phyloP scores from a whole-genome alignment of 129 eudicot genomes.

The Rutidosis leptorrhynchoides region DNA sequence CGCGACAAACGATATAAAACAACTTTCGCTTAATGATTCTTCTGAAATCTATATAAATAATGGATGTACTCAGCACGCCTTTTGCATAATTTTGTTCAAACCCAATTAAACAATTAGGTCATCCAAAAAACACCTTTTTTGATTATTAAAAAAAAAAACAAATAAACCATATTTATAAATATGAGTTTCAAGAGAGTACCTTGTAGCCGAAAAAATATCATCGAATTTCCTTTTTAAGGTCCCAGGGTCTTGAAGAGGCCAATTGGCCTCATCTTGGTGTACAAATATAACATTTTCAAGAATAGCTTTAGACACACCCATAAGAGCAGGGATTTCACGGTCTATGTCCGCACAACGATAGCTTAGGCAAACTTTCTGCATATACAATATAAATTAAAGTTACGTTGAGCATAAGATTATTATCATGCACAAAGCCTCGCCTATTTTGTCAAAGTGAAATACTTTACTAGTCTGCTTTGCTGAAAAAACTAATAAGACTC shows the following conservation, averaged over 20 bases:
- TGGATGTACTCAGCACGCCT: not conserved
- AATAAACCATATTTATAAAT: not conserved
- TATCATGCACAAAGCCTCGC: slow-evolving; percentile 4
- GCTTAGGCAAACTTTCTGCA: slow-evolving; percentile 97
- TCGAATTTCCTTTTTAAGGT: slow-evolving; percentile 94
- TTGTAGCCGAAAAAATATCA: slow-evolving; percentile 93
- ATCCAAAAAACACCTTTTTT: not conserved
- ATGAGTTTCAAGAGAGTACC: slow-evolving; percentile 42
- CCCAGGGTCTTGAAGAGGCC: slow-evolving; percentile 96
- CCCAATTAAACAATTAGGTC: not conserved
- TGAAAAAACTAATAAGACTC: not conserved
- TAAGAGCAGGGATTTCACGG: slow-evolving; percentile 96
- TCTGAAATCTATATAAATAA: not conserved
- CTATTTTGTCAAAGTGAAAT: not conserved
- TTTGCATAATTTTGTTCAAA: slow-evolving; percentile 1
- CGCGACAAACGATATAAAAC: not conserved
- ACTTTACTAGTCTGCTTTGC: not conserved
- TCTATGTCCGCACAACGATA: slow-evolving; percentile 99
- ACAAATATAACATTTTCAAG: slow-evolving; percentile 97
- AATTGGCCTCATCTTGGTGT: slow-evolving; percentile 97
- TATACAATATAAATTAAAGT: slow-evolving; percentile 15
- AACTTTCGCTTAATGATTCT: not conserved
- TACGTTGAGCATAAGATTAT: slow-evolving; percentile 13
- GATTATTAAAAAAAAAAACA: slow-evolving; percentile 11
- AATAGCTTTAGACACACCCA: slow-evolving; percentile 98